Evolutionary conservation across 441 rosid genomes (phyloP), one percentile per base, ranked within the genome.

Genomic region (Aquilaria agallochum): DNA sequence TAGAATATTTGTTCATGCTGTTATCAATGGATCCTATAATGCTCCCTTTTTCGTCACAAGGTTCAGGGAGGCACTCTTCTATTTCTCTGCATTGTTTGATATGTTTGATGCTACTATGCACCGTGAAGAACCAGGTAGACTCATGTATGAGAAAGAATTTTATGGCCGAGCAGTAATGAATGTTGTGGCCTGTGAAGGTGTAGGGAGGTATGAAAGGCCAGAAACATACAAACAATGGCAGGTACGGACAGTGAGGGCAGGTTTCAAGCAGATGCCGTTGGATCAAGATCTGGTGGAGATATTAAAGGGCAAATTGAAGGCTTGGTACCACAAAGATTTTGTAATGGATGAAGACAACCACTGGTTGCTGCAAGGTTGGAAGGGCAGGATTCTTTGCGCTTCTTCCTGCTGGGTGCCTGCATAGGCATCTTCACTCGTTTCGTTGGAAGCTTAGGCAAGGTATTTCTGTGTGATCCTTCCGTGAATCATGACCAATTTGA

Each of bases 151-250:
- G 80, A 72, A 76, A 33, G 94, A 89, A 78, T 71, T 83, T 51
- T 78, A 69, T n/a, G 94, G 93, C 62, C 77, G 81, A 50, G 90
- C 79, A 56, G 78, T 72, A 0, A 74, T 81, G 77, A 92, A 88
- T 11, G 81, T 72, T 30, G 65, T 84, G 50, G 96, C 96, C 0
- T 87, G 86, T 31, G 96, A 92, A 76, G 96, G 94, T 11, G 20
- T 51, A 42, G 90, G 82, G 53, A 73, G 95, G 72, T 74, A 77
- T 2, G 88, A 83, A 70, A 81, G 98, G 74, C 96, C 95, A 0
- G 98, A 86, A 78, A 81, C 92, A 4, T 86, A 79, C 67, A 89
- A 76, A 80, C 96, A 84, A 69, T 92, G 96, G 96, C 92, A 83
- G 40, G 77, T 11, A 30, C 82, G 98, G 60, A 75, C 31, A 44